phyloP scores from a whole-genome alignment of 1,284 basidiomycete species.

The Marasmius fiardii region DNA sequence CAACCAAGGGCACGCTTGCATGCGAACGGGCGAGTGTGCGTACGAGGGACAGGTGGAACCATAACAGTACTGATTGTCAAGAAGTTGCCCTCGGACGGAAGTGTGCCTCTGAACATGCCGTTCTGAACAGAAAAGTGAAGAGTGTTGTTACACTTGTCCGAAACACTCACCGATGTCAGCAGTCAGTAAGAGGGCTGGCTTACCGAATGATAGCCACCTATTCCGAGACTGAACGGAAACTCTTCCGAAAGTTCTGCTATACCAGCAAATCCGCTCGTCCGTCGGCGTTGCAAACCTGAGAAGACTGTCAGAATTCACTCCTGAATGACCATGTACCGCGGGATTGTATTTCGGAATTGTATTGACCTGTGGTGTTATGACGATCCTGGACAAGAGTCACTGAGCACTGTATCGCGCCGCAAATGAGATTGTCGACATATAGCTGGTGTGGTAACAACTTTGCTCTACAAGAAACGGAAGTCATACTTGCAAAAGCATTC shows the following conservation, averaged over 20 bases:
- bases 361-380: background rate
- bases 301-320: background rate
- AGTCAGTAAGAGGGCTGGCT: background rate
- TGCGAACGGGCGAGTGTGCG: background rate
- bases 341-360: background rate
- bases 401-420: too few species aligned
- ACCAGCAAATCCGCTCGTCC: background rate
- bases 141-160: background rate
- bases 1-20: too few species aligned
- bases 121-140: background rate
- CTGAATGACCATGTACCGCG: background rate
- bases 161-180: background rate
- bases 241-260: background rate
- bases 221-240: background rate
- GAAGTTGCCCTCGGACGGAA: constrained; percentile 4
- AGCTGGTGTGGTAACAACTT: background rate
- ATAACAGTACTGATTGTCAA: background rate
- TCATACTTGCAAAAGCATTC: background rate
- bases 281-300: background rate
- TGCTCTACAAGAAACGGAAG: background rate
- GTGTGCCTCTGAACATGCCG: background rate
- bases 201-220: background rate
- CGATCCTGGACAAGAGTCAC: background rate
- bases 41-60: constrained; percentile 3
- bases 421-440: background rate